These are phyloP conservation scores for Suhomyces yuchorum DNA, from an alignment of 1,139 yeast species.

Conservation along the genomic window DNA sequence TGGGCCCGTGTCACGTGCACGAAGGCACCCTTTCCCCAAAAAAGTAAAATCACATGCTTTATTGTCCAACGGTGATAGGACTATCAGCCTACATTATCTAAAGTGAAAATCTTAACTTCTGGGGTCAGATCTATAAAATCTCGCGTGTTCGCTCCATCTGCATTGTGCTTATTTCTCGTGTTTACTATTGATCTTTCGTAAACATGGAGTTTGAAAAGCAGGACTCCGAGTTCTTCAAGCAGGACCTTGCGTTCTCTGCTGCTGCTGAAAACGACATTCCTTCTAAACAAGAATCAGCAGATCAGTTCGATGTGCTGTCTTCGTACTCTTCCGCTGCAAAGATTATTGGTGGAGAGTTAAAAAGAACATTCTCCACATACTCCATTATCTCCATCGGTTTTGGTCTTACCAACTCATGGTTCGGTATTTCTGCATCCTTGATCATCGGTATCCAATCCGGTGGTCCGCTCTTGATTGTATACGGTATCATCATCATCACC, in stretches of 20 bases:
- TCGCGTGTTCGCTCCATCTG: neutral
- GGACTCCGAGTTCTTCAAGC: constrained; percentile 10
- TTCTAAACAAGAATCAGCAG: constrained; percentile 8
- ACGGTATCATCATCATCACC: constrained; percentile 67
- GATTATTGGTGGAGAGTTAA: constrained; percentile 27
- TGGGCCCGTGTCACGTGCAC: neutral
- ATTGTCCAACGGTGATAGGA: neutral
- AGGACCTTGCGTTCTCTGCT: constrained; percentile 12
- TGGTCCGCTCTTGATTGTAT: constrained; percentile 67
- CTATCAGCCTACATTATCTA: neutral
- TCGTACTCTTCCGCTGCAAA: constrained; percentile 1
- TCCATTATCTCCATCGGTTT: constrained; percentile 65
- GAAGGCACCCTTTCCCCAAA: neutral
- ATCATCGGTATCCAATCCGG: constrained; percentile 66
- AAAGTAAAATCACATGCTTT: neutral
- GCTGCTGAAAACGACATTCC: constrained; percentile 7
- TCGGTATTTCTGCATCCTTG: constrained; percentile 65
- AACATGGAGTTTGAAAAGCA: constrained; percentile 12
- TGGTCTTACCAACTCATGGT: constrained; percentile 72
- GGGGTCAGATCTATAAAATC: constrained; percentile 5
- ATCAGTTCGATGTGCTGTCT: constrained; percentile 1
- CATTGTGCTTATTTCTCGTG: neutral
- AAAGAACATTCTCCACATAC: constrained; percentile 46
- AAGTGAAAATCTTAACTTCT: neutral
- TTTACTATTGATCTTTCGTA: neutral